Evolutionary conservation across 768 basidiomycete species (phyloP).

Genomic region (Kwoniella mangroviensis): DNA sequence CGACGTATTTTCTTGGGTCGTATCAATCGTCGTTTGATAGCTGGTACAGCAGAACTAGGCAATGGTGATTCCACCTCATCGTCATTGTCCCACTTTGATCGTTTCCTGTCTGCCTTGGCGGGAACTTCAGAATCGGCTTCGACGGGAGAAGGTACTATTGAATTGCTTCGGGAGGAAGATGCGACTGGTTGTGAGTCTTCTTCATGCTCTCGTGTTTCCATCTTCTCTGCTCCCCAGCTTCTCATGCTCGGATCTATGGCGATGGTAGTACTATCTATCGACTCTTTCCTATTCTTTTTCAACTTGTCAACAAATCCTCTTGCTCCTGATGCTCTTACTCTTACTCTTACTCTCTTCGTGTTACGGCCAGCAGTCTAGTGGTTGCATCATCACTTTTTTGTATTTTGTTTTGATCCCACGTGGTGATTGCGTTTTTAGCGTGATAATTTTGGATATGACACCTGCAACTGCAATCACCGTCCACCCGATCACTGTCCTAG

Average conservation of each 20-base stretch:
- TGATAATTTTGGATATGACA: not conserved
- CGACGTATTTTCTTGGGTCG: slow-evolving; percentile 41
- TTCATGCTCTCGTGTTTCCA: not conserved
- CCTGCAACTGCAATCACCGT: not conserved
- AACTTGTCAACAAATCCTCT: too few species aligned
- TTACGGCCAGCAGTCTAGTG: not conserved
- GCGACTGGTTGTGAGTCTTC: slow-evolving; percentile 3
- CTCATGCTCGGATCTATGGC: slow-evolving; percentile 5
- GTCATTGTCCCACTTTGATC: slow-evolving; percentile 31
- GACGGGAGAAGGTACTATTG: not conserved
- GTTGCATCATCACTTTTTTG: slow-evolving; percentile 14
- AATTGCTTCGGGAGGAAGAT: slow-evolving; percentile 19
- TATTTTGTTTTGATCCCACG: not conserved
- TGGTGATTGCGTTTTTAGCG: not conserved
- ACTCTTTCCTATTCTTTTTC: too few species aligned
- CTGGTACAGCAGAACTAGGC: slow-evolving; percentile 7
- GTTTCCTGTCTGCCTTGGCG: not conserved
- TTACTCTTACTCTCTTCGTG: not conserved
- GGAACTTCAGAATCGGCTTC: not conserved
- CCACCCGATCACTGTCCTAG: not conserved
- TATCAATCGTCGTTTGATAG: slow-evolving; percentile 40
- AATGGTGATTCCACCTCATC: slow-evolving; percentile 10
- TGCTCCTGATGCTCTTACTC: too few species aligned
- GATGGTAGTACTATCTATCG: not conserved
- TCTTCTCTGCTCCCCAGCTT: not conserved